A percentile compares a stretch with the other conserved stretches of the same genome.
These are phyloP conservation scores for Periglandula ipomoeae DNA, from an alignment of 2,329 filamentous ascomycete genomes.

Conservation along the genomic window DNA sequence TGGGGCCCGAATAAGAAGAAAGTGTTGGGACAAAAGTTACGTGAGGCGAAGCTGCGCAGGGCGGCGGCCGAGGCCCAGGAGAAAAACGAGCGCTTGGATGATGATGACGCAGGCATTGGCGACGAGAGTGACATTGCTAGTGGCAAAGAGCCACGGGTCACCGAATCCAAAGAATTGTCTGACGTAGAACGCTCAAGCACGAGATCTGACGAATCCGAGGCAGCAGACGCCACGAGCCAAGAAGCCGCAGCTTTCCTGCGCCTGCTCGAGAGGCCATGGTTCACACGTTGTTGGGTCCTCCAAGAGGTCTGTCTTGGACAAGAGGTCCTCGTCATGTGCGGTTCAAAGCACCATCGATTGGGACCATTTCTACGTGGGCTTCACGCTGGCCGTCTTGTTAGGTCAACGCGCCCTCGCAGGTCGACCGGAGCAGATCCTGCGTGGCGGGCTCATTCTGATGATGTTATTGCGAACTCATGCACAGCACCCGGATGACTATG, in stretches of 20 bases:
- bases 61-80: no score
- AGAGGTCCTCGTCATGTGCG: slow-evolving; percentile 1
- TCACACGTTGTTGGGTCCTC: slow-evolving; percentile 7
- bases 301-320: slow-evolving; percentile 4
- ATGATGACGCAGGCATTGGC: not conserved
- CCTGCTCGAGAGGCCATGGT: slow-evolving; percentile 6
- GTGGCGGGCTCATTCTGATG: slow-evolving; percentile 2
- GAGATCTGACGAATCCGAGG: no score
- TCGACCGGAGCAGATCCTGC: not conserved
- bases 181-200: no score
- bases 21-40: not conserved
- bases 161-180: not conserved
- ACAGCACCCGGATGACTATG: not conserved
- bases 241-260: slow-evolving; percentile 4
- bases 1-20: not conserved
- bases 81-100: not conserved
- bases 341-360: slow-evolving; percentile 2
- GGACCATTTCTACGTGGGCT: slow-evolving; percentile 3
- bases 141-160: not conserved
- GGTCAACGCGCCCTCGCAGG: not conserved
- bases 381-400: slow-evolving; percentile 1
- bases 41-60: not conserved
- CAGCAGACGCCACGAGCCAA: not conserved
- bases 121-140: not conserved
- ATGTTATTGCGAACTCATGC: not conserved